These are phyloP conservation scores for Ophiobolus disseminans DNA, from an alignment of 2,329 filamentous ascomycete species.

Conservation along the genomic window DNA sequence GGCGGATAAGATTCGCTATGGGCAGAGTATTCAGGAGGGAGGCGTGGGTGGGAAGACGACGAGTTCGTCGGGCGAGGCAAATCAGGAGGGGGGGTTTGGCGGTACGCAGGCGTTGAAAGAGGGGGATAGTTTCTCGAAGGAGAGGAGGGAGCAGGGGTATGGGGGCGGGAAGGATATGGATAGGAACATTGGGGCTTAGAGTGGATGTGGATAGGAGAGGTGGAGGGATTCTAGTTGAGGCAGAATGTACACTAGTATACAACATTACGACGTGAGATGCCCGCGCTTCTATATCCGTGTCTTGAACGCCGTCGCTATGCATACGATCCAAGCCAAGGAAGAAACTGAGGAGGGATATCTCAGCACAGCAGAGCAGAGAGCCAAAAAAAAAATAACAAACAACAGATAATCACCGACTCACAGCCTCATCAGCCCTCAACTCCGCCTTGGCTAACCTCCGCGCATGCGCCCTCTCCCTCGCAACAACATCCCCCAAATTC, in stretches of 20 bases:
- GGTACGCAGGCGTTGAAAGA: slow-evolving; percentile 50
- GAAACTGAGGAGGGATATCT: slow-evolving; percentile 23
- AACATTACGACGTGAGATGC: not conserved
- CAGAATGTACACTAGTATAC: not conserved
- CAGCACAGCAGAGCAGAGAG: slow-evolving; percentile 25
- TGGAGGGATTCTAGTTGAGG: not conserved
- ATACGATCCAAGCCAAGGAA: slow-evolving; percentile 4
- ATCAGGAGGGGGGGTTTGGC: slow-evolving; percentile 51
- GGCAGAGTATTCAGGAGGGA: slow-evolving; percentile 63
- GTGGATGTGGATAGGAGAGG: not conserved
- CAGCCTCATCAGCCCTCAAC: slow-evolving; percentile 28
- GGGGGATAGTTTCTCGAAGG: slow-evolving; percentile 49
- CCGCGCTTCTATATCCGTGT: not conserved
- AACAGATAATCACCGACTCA: slow-evolving; percentile 9
- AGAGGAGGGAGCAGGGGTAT: slow-evolving; percentile 62
- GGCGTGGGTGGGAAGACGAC: slow-evolving; percentile 63
- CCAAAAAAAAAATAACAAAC: slow-evolving; percentile 7
- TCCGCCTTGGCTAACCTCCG: slow-evolving; percentile 38
- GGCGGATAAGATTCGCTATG: slow-evolving; percentile 62
- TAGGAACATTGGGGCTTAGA: slow-evolving; percentile 56
- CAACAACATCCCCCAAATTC: slow-evolving; percentile 33
- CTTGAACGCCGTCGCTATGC: slow-evolving; percentile 34
- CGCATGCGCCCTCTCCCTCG: slow-evolving; percentile 36
- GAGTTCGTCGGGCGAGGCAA: slow-evolving; percentile 44
- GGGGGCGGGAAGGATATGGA: slow-evolving; percentile 57